Evolutionary conservation across 2,329 filamentous ascomycete species (phyloP), one percentile per base, ranked within the genome.

Genomic region (Akanthomyces lecanii): DNA sequence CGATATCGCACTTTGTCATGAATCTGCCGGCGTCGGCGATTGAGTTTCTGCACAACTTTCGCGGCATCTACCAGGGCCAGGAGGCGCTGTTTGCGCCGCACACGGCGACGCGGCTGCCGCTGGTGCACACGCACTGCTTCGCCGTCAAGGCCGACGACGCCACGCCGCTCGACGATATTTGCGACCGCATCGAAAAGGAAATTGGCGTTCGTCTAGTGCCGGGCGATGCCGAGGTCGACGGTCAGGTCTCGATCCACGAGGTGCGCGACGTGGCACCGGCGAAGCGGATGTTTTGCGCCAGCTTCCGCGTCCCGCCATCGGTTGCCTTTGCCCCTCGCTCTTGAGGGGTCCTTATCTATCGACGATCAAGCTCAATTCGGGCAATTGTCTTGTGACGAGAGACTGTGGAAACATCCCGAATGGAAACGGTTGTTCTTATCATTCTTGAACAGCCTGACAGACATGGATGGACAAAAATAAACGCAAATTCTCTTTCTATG

Each of bases 251-350:
- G 0, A 84, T 92, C 66, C 77, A 86, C 64, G 86, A 90, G 64
- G 92, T 98, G 40, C 84, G 95, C 67, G 87, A 96, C 68, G 95
- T 99, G 62, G 91, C 92, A 64, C 95, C 95, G 5, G 89, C 91
- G 71, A 99, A 99, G 82, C 85, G 89, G 72, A 97, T 97, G 93
- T 98, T 94, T 75, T 98, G 95, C 75, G 94, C 92, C 36, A 96
- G 87, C 68, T 98, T 99, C 77, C 85, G 92, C 66, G 73, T 99
- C 65, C 95, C 95, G 2, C 77, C 80, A 40, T 87, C 91, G 69
- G 91, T 97, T 6, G 95, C 93, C 16, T 97, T 97, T 78, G 81
- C 84, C 28, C 66, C 77, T 53, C 69, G 74, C 66, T 51, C 63
- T 16, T 64, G 53, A 64, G 18, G 21, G n/a, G 5, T 7, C 11